Base-by-base conservation (phyloP, 2,329 filamentous ascomycete species). In the Fusarium nematophilum region DNA sequence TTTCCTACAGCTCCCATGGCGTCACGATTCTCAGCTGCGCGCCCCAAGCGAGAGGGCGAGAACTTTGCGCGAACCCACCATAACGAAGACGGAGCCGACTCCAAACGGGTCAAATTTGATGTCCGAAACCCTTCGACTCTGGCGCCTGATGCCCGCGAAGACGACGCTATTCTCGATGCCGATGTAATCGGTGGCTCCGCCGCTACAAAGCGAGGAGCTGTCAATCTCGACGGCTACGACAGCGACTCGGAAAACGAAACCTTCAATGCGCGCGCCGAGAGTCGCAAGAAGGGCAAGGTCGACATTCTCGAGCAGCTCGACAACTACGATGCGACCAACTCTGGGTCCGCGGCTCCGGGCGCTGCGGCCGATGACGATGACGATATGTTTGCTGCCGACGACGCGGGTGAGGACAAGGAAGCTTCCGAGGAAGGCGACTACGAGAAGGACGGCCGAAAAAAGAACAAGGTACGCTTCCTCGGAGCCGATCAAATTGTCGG, bases 201-300 rank as follows among this genome's bases (percentile, higher is more conserved):
- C 2, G 86, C 88, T 9, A 91, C 92, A 1, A 97, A 97, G 75
- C 91, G 95, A 60, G 94, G 94, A 65, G 95, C 94, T 0, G 91
- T 99, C 50, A 97, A 98, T 70, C 87, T 99, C 33, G 95, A 98
- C 71, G 95, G 95, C 44, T 99, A 98, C 78, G 94, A 98, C 67
- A 95, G 90, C 9, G 95, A 99, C 76, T 96, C 94, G 3, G 87
- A 90, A 46, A 94, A 96, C 63, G 95, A 98, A 72, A 93, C 91
- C 37, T 96, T 97, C 74, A 86, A 95, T 66, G 85, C 84, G 26
- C 86, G 91, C 45, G 90, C 90, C 6, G 86, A 88, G 54, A 83
- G 83, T 51, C 84, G 82, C 62, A 79, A 76, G 47, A 80, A 72
- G 53, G 79, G 79, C 52, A 75, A 82, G n/a, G 79, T 83, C 7